Evolutionary conservation across 2,329 filamentous ascomycete species (phyloP), one percentile per base, ranked within the genome.

Genomic region (Onygenales sp.): DNA sequence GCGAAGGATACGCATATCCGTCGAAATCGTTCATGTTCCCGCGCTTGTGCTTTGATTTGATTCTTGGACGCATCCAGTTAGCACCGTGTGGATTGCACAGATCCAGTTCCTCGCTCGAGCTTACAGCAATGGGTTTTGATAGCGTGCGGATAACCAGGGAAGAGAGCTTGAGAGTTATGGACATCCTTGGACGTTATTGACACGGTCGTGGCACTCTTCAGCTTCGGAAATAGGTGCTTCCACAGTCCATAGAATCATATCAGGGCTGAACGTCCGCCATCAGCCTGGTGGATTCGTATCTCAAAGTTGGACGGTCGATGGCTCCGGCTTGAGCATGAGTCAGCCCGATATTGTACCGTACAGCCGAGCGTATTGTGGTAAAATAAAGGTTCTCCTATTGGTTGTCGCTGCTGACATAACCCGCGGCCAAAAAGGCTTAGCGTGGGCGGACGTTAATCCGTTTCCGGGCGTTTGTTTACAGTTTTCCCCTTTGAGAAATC

Each of bases 21-120:
- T 46, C 83, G 79, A 65, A 86, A 87, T 9, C 78, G 75, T 52
- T 85, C 81, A 75, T 86, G 83, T 66, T 87, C 83, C 60, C 80
- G 80, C 17, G 83, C 83, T 70, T 85, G 82, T 52, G 75, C 75
- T 68, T 86, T 86, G 66, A 87, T 84, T 65, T 76, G 76, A 62
- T 83, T 85, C 83, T 86, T 64, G 17, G 57, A 13, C 50, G 53
- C 43, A 33, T 38, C 27, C 31, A 47, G 44, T 36, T 50, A 41
- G 36, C 8, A 52, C 38, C n/a, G 6, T 32, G 45, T 39, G 31
- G 5, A 31, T 41, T 49, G 50, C 13, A 53, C 21, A 7, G 17
- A 36, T 43, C 27, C 11, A 13, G 38, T 42, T 14, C 17, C 17
- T 41, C 21, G 14, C 9, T 32, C 14, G 33, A 27, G 69, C 77